Base-by-base conservation (phyloP, 306 rosid species). In the Cicer yamashitae region DNA sequence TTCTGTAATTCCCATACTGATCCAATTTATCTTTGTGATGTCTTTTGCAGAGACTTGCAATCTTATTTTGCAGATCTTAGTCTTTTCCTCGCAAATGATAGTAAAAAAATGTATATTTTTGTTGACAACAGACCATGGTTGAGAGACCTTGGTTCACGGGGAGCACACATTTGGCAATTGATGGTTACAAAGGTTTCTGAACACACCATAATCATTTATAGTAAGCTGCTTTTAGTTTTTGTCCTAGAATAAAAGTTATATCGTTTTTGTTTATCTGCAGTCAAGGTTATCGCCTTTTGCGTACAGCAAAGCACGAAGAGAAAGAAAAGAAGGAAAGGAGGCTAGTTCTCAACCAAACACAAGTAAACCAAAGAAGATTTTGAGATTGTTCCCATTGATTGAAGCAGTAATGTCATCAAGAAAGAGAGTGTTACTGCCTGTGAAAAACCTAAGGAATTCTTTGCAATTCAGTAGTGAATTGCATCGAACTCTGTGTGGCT, bases 241-340 rank as follows among this genome's bases (percentile, higher is more conserved):
- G 39, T 65, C 51, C 43, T 46, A 18, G n/a, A 44, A 25, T 59
- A 73, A 13, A 68, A 11, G 47, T 75, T 78, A 34, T 22, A 38
- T 76, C 6, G 0, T 50, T 72, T 78, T 67, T 39, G 5, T 76
- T 74, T 54, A 50, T 66, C 68, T 85, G 50, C 96, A 96, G 99
- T 96, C 99, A 48, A 90, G 99, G 88, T 71, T 89, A 60, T 96
- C 99, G 81, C 98, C 99, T 65, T 96, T 96, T 88, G 99, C 96
- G 10, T 81, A 85, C 81, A 67, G 76, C 67, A 96, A 96, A 88
- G 74, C 74, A 15, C 89, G 82, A 80, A 90, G 78, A 84, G 79
- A 54, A 59, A 85, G 85, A 73, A 87, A 79, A 46, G 87, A 44
- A 57, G 91, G 81, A 51, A 82, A 84, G 46, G 89, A 79, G 72